Percentiles rank a stretch among this genome's conserved stretches.
Conservation (phyloP, 2,329 filamentous ascomycete genomes). For the Xylariaceae sp. region DNA sequence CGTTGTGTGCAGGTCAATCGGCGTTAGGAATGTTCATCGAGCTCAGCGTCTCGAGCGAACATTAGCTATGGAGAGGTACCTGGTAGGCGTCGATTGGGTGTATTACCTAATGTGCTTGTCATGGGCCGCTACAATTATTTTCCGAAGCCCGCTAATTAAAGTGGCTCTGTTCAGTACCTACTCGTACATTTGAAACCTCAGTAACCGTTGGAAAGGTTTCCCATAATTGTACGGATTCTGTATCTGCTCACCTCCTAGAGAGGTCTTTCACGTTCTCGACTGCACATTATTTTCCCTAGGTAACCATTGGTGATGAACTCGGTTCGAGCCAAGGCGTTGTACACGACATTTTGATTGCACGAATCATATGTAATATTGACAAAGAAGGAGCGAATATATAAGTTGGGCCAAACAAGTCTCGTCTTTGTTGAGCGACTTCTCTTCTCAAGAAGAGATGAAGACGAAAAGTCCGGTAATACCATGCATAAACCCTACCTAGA, state of each 20-base stretch:
- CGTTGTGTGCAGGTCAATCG: conserved; percentile 31
- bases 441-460: no score
- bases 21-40: conserved; percentile 21
- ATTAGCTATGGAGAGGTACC: not conserved
- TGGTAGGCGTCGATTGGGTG: not conserved
- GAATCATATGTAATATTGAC: no score
- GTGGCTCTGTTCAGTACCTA: not conserved
- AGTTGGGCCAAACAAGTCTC: not conserved
- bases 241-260: no score
- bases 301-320: no score
- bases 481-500: not conserved
- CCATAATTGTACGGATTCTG: no score
- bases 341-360: no score
- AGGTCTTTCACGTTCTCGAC: no score
- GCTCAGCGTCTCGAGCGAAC: conserved; percentile 13
- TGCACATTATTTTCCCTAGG: no score
- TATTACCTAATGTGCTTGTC: conserved; percentile 28
- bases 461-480: not conserved
- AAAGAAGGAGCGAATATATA: not conserved
- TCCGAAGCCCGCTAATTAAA: conserved; percentile 16
- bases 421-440: no score
- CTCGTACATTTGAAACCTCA: no score
- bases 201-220: no score
- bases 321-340: no score
- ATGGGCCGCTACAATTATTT: conserved; percentile 27